Evolutionary conservation across 352 stramenopile species (phyloP).

Genomic region (Phytophthora pini): DNA sequence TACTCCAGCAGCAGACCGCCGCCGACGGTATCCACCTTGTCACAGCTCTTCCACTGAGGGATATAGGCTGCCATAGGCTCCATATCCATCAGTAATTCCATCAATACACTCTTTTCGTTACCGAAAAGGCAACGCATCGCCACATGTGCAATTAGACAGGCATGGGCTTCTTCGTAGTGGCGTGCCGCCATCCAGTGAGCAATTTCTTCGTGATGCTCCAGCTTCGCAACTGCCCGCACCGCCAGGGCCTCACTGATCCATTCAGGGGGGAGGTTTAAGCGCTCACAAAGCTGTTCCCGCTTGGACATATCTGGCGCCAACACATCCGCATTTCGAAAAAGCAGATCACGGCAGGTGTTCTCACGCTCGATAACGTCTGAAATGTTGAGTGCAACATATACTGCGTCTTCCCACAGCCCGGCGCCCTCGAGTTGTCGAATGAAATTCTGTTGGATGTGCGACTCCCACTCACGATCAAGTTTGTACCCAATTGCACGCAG

Average conservation of each 20-base stretch:
- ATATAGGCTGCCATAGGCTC: slow-evolving; percentile 63
- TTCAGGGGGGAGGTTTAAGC: slow-evolving; percentile 56
- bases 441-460: slow-evolving; percentile 84
- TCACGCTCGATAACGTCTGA: slow-evolving; percentile 60
- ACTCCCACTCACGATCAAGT: slow-evolving; percentile 76
- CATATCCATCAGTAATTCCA: slow-evolving; percentile 61
- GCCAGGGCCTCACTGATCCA: slow-evolving; percentile 80
- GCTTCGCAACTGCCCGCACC: slow-evolving; percentile 53
- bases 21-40: slow-evolving; percentile 53
- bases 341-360: slow-evolving; percentile 59
- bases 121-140: slow-evolving; percentile 68
- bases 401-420: slow-evolving; percentile 69
- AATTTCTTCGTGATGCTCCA: slow-evolving; percentile 69
- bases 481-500: slow-evolving; percentile 78
- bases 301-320: slow-evolving; percentile 41
- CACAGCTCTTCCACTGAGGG: slow-evolving; percentile 67
- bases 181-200: slow-evolving; percentile 74
- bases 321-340: slow-evolving; percentile 73
- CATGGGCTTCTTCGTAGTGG: slow-evolving; percentile 69
- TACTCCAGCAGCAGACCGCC: slow-evolving; percentile 78
- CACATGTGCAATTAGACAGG: slow-evolving; percentile 63
- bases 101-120: slow-evolving; percentile 62
- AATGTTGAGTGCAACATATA: slow-evolving; percentile 87
- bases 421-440: slow-evolving; percentile 76
- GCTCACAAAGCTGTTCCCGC: slow-evolving; percentile 60